Evolutionary conservation across 345 rosid species (phyloP).

Genomic region (Geranium rotundifolium): DNA sequence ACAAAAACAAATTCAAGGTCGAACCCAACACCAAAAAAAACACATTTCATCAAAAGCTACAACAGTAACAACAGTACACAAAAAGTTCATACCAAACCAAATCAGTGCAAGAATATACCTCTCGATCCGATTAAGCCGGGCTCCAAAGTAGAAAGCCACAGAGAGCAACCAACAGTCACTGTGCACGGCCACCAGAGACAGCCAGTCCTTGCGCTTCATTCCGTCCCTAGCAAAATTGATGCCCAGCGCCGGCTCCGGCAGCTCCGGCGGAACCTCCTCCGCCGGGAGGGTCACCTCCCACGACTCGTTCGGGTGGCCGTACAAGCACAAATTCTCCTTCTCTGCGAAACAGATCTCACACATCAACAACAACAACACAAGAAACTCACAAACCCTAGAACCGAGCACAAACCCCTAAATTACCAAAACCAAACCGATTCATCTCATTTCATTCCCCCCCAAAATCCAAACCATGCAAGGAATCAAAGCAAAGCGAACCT

Average conservation of each 20-base stretch:
- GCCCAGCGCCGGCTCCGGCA: constrained; percentile 96
- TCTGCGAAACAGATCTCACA: constrained; percentile 27
- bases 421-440: neutral
- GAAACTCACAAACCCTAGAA: neutral
- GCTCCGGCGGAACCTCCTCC: constrained; percentile 93
- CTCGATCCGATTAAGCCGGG: constrained; percentile 79
- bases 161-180: constrained; percentile 98
- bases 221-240: constrained; percentile 97
- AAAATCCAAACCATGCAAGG: neutral
- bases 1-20: neutral
- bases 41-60: neutral
- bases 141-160: constrained; percentile 91
- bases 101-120: constrained; percentile 35
- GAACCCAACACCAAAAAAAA: neutral
- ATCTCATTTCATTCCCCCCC: too few relatives aligned
- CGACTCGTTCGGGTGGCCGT: constrained; percentile 79
- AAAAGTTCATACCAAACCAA: neutral
- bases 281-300: constrained; percentile 97
- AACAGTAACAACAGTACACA: neutral
- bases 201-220: constrained; percentile 91
- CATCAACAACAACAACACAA: constrained; percentile 1
- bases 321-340: constrained; percentile 90
- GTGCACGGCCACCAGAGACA: constrained; percentile 85
- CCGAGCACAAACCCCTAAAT: neutral
- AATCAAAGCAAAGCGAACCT: constrained; percentile 32